Base-by-base conservation (phyloP, 495 filamentous ascomycete genomes). In the Hypoxylon lienhwacheense region DNA sequence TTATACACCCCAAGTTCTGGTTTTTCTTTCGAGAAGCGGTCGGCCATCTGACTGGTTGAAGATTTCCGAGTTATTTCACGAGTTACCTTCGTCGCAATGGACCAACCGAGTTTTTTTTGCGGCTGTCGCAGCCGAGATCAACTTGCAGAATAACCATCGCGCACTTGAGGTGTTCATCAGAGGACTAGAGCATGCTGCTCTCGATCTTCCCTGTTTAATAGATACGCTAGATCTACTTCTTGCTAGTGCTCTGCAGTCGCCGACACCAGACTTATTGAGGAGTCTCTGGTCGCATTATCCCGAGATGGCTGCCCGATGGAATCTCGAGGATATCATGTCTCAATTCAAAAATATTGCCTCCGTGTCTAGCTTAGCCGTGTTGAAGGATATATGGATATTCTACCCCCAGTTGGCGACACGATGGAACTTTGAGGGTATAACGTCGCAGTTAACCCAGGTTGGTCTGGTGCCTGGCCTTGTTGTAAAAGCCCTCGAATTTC, bases 21-120 rank as follows among this genome's bases (percentile, higher is more conserved):
- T 33, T 7, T 61, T 54, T 26, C 58, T 67, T 37, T 57, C 61
- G 1, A 54, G 24, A 24, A 54, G 54, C 20, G 51, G 48, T 29
- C 54, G 58, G 15, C 11, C 63, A 33, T 51, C 62, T 2, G 62
- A 65, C 26, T 56, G 58, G 1, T 60, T 61, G 62, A 67, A 63
- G n/a, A 53, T 67, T 15, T 65, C 65, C 3, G 62, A 67, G 28
- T 37, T 67, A 17, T 65, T 67, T 24, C 44, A 58, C 14, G 41
- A 58, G 40, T 6, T 67, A 10, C 47, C 56, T 24, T 8, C 33
- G 22, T 34, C 55, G 8, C 40, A 39, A 19, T 67, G 61, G 65
- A 48, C 57, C 19, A 33, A 48, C 16, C 22, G 43, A 17, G 33
- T 25, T 15, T 63, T 67, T 10, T 19, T 65, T 14, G 52, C 55